Percentiles rank a stretch among this genome's conserved stretches.
Conservation (phyloP, 140 eudicot genomes). For the Stevia rebaudiana region DNA sequence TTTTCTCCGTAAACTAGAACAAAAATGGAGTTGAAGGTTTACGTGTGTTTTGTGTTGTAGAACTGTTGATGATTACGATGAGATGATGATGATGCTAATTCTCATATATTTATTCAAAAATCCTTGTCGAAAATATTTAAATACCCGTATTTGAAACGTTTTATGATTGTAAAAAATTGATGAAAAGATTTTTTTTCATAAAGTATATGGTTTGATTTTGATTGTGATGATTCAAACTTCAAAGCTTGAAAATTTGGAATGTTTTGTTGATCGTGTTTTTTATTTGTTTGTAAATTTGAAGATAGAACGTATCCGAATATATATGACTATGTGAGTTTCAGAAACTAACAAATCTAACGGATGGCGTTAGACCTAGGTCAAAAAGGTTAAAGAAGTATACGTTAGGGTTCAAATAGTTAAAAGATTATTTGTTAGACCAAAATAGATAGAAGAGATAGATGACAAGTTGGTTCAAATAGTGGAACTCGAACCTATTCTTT, state of each 20-base stretch:
- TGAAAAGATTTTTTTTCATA: background rate
- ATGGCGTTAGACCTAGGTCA: no score
- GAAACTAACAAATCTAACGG: no score
- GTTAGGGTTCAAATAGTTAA: no score
- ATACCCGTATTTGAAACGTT: constrained; percentile 30
- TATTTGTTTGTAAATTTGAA: constrained; percentile 9
- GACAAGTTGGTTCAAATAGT: no score
- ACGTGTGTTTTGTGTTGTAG: constrained; percentile 16
- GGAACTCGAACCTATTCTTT: constrained; percentile 81
- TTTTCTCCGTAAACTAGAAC: background rate
- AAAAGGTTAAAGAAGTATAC: no score
- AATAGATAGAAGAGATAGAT: no score
- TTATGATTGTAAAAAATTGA: constrained; percentile 31
- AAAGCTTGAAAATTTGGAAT: constrained; percentile 43
- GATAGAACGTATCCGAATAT: background rate
- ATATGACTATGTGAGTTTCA: no score
- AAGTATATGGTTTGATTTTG: constrained; percentile 11
- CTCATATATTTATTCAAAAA: constrained; percentile 21
- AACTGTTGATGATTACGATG: constrained; percentile 23
- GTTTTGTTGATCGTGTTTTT: constrained; percentile 10
- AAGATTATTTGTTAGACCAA: no score
- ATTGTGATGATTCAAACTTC: constrained; percentile 8
- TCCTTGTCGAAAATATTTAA: constrained; percentile 25
- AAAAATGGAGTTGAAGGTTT: constrained; percentile 11
- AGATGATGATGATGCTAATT: constrained; percentile 14